A percentile compares a stretch with the other conserved stretches of the same genome.
phyloP scores from a whole-genome alignment of 2,329 filamentous ascomycete species.

The Aureobasidium sp. region DNA sequence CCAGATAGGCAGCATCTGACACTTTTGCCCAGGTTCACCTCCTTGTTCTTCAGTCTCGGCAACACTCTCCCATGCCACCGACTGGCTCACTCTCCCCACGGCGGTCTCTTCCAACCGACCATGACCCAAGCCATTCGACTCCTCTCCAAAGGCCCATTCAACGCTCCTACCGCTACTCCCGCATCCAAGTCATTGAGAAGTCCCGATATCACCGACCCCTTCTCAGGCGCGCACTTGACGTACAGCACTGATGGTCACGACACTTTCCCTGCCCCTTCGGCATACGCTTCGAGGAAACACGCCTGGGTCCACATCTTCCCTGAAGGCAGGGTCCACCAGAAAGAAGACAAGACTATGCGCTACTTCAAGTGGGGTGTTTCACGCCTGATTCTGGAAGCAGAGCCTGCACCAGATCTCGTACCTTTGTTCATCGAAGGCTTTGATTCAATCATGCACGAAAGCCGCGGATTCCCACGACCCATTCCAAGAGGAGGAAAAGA shows the following conservation, averaged over 20 bases:
- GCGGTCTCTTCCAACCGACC: constrained; percentile 85
- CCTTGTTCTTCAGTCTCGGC: constrained; percentile 78
- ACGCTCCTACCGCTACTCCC: constrained; percentile 9
- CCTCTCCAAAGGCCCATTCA: constrained; percentile 50
- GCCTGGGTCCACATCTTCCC: constrained; percentile 95
- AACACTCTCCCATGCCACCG: constrained; percentile 90
- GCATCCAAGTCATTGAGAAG: background rate
- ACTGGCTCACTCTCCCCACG: constrained; percentile 65
- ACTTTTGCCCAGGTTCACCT: constrained; percentile 49
- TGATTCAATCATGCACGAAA: constrained; percentile 81
- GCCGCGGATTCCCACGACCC: constrained; percentile 70
- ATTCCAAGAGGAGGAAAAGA: constrained; percentile 67
- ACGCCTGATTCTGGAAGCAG: constrained; percentile 80
- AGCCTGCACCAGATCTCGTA: constrained; percentile 79
- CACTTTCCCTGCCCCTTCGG: constrained; percentile 62
- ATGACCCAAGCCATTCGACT: constrained; percentile 79
- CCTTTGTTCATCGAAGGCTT: constrained; percentile 93
- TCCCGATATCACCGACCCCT: constrained; percentile 45
- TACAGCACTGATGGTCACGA: constrained; percentile 64
- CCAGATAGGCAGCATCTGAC: background rate
- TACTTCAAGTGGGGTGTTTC: constrained; percentile 99
- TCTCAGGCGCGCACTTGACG: constrained; percentile 45
- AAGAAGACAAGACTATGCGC: constrained; percentile 68
- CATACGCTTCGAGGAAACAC: constrained; percentile 61
- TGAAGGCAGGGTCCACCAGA: constrained; percentile 90